Evolutionary conservation across 495 filamentous ascomycete genomes (phyloP).

Genomic region (Tuber melanosporum): DNA sequence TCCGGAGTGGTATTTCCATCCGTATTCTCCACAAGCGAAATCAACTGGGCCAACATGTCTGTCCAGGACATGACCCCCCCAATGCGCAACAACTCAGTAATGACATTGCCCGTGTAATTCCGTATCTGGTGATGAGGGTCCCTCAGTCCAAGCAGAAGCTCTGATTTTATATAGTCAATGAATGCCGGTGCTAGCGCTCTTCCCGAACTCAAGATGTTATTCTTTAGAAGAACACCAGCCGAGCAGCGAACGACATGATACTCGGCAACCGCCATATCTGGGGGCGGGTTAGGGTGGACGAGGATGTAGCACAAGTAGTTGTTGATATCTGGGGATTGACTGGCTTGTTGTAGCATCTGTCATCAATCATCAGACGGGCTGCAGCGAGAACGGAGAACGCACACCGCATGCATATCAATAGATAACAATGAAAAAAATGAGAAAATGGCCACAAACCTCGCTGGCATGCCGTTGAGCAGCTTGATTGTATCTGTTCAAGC

Average conservation of each 20-base stretch:
- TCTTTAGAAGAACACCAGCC: constrained; percentile 90
- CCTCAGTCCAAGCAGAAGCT: constrained; percentile 68
- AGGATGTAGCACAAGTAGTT: constrained; percentile 94
- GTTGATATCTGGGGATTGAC: constrained; percentile 79
- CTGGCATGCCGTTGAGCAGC: constrained; percentile 75
- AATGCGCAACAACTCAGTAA: constrained; percentile 83
- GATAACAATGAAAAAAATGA: neutral
- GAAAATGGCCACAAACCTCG: constrained; percentile 51
- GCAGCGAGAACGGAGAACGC: constrained; percentile 18
- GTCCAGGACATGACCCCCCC: constrained; percentile 89
- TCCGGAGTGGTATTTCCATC: constrained; percentile 57
- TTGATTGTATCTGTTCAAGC: constrained; percentile 65
- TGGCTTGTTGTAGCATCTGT: constrained; percentile 88
- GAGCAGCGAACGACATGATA: constrained; percentile 75
- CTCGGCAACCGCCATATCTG: constrained; percentile 50
- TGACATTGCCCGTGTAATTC: constrained; percentile 82
- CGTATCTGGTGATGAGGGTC: constrained; percentile 78
- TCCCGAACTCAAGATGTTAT: constrained; percentile 68
- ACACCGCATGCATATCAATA: constrained; percentile 6
- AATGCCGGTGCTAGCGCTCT: constrained; percentile 63
- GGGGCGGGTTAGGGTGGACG: constrained; percentile 55
- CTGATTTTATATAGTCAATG: constrained; percentile 67
- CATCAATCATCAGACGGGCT: constrained; percentile 33
- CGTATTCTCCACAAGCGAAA: constrained; percentile 58
- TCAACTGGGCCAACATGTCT: constrained; percentile 72